phyloP scores from a whole-genome alignment of 2,329 filamentous ascomycete species.

The Claviceps fusiformis region DNA sequence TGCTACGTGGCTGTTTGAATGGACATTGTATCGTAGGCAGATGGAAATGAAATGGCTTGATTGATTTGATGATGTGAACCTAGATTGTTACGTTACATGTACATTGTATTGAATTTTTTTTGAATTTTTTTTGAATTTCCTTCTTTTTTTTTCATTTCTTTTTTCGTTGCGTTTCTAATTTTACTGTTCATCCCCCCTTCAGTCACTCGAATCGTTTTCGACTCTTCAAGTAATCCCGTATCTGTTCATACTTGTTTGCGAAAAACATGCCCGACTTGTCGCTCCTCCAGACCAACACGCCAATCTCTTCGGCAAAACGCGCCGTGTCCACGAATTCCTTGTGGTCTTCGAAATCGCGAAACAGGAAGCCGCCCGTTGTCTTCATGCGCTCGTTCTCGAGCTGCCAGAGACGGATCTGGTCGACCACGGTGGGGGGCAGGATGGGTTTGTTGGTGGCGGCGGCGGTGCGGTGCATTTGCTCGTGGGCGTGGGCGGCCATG shows the following conservation, averaged over 20 bases:
- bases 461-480: slow-evolving; percentile 69
- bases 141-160: no score
- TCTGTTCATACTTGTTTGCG: slow-evolving; percentile 79
- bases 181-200: no score
- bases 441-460: slow-evolving; percentile 49
- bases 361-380: slow-evolving; percentile 68
- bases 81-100: no score
- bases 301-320: slow-evolving; percentile 77
- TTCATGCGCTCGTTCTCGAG: slow-evolving; percentile 92
- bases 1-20: no score
- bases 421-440: slow-evolving; percentile 86
- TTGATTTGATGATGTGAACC: no score
- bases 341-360: slow-evolving; percentile 68
- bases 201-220: slow-evolving; percentile 36
- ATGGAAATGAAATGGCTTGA: not conserved
- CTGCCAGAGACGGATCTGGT: slow-evolving; percentile 96
- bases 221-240: slow-evolving; percentile 64
- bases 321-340: slow-evolving; percentile 58
- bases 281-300: slow-evolving; percentile 78
- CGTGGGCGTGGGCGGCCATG: slow-evolving; percentile 82
- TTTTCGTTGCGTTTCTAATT: no score
- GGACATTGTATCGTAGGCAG: no score
- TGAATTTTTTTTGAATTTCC: no score
- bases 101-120: no score
- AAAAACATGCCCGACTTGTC: slow-evolving; percentile 77